phyloP scores from a whole-genome alignment of 805 yeast genomes.

The Candida peoriensis region DNA sequence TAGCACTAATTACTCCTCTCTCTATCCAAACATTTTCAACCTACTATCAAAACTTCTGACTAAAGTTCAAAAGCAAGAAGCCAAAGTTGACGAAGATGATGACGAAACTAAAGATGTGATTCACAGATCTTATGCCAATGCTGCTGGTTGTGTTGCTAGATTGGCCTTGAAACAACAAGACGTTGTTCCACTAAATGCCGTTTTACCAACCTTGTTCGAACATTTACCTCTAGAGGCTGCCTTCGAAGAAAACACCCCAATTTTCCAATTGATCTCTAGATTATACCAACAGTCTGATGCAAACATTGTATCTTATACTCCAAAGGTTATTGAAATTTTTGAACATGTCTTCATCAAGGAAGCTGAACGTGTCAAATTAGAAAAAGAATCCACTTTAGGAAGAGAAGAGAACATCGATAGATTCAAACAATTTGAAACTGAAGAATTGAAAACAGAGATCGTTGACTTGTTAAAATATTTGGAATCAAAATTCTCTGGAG shows the following conservation, averaged over 20 bases:
- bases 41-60: slow-evolving; percentile 66
- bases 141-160: slow-evolving; percentile 96
- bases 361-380: slow-evolving; percentile 63
- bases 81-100: slow-evolving; percentile 48
- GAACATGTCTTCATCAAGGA: slow-evolving; percentile 71
- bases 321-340: slow-evolving; percentile 61
- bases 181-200: slow-evolving; percentile 71
- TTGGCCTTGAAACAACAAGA: slow-evolving; percentile 69
- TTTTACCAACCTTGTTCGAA: slow-evolving; percentile 65
- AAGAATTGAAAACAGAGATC: slow-evolving; percentile 59
- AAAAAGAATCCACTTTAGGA: slow-evolving; percentile 72
- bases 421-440: slow-evolving; percentile 71
- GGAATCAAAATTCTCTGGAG: slow-evolving; percentile 59
- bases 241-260: slow-evolving; percentile 88
- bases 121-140: slow-evolving; percentile 85
- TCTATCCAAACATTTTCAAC: slow-evolving; percentile 64
- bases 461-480: slow-evolving; percentile 68
- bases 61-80: slow-evolving; percentile 71
- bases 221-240: slow-evolving; percentile 87
- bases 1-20: slow-evolving; percentile 39
- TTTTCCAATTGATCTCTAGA: slow-evolving; percentile 69
- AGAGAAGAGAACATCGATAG: slow-evolving; percentile 79
- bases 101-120: slow-evolving; percentile 76
- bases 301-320: slow-evolving; percentile 48
- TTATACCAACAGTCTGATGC: slow-evolving; percentile 63